Evolutionary conservation across 1,284 basidiomycete genomes (phyloP), one percentile per base, ranked within the genome.

Genomic region (Sporisorium scitamineum): DNA sequence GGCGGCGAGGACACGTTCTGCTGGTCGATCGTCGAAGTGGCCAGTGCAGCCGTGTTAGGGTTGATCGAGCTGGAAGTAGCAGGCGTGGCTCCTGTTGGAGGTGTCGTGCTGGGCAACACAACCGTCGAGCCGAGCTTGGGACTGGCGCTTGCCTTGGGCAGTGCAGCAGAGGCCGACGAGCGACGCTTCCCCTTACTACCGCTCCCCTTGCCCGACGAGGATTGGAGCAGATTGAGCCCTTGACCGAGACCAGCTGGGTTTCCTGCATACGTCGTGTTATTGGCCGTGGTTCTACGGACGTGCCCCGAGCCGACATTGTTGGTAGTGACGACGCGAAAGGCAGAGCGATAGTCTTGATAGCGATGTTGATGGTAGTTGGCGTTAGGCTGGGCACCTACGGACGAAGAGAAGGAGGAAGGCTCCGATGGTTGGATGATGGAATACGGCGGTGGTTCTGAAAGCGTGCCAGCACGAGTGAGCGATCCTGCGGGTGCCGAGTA

Each of bases 401-500:
- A 83, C 2, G 80, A 82, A 1, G 80, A 82, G 51, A 84, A 82
- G 8, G 80, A 82, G 24, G 81, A 84, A 5, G 84, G 84, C 66
- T 85, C 84, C 9, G 71, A 64, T 0, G 83, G 81, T 18, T 69
- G 65, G 16, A 78, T 55, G 34, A 82, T 61, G 1, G 75, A 76
- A 54, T 81, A 81, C 7, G 78, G 72, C 8, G 81, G 79, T n/a
- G 78, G 74, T 29, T 66, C 54, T 18, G 69, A 78, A 4, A 83
- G 60, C 11, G 80, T 72, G 7, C 79, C 76, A 9, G 74, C 77
- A 5, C 70, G 54, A 20, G 79, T 78, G 13, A 78, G 61, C 0
- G 69, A 70, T 24, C 75, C 69, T 6, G 67, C 41, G 24, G 78
- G 79, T 11, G 77, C 72, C 3, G 80, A 76, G 55, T 81, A 84